A percentile compares a stretch with the other conserved stretches of the same genome.
phyloP scores from a whole-genome alignment of 345 rosid species.

The Syzygium jambos region DNA sequence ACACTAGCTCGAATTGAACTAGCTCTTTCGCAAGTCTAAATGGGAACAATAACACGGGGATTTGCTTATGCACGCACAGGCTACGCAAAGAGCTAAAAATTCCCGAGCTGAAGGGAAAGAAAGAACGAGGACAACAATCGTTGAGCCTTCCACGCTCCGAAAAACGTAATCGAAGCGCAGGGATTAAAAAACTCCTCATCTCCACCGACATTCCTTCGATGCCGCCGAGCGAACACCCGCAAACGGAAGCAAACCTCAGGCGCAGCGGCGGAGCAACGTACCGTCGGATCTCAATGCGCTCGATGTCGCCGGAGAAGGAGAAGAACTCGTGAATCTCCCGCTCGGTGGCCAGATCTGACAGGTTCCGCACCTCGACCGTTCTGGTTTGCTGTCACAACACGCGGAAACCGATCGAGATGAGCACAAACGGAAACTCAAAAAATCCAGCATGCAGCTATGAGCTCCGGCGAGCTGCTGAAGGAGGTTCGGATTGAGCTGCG shows the following conservation, averaged over 20 bases:
- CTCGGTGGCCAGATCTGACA: slow-evolving; percentile 95
- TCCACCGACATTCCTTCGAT: background rate
- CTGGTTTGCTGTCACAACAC: slow-evolving; percentile 29
- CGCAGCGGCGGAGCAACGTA: slow-evolving; percentile 5
- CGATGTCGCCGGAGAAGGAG: slow-evolving; percentile 92
- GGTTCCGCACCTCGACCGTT: slow-evolving; percentile 67
- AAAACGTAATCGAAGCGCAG: background rate
- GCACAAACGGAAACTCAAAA: background rate
- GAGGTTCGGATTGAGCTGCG: background rate
- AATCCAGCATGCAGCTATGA: background rate
- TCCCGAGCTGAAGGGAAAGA: background rate
- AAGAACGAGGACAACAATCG: background rate
- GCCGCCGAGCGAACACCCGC: background rate
- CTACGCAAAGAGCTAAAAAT: background rate
- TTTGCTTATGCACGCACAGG: background rate
- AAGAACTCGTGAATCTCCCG: slow-evolving; percentile 99
- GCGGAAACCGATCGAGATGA: background rate
- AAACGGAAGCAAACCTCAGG: background rate
- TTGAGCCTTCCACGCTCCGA: background rate
- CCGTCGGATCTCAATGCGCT: slow-evolving; percentile 56
- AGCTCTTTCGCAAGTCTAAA: background rate
- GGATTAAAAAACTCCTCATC: background rate
- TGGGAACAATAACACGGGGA: background rate
- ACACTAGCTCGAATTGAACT: background rate
- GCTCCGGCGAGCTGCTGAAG: background rate